Evolutionary conservation across 2,329 filamentous ascomycete genomes (phyloP).

Genomic region (Neoarthrinium moseri): DNA sequence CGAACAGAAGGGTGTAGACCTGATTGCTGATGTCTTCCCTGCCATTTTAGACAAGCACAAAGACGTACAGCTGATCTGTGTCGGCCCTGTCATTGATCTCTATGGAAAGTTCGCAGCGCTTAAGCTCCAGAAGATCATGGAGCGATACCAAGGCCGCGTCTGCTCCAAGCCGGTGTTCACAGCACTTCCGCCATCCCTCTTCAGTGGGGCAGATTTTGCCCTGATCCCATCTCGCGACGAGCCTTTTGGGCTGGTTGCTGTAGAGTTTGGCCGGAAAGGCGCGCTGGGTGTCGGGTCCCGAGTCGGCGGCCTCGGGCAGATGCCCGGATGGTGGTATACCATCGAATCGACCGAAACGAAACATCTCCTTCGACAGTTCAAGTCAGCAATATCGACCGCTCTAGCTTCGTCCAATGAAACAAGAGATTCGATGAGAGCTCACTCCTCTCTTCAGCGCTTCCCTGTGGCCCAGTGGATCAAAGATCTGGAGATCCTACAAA

Average conservation of each 20-base stretch:
- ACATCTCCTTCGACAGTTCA: conserved; percentile 65
- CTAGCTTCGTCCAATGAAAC: conserved; percentile 55
- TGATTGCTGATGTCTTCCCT: conserved; percentile 68
- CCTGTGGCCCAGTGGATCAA: conserved; percentile 67
- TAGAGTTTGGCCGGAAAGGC: conserved; percentile 68
- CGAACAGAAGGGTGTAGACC: conserved; percentile 67
- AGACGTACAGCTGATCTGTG: conserved; percentile 59
- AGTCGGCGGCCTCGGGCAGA: conserved; percentile 66
- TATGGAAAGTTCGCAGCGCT: conserved; percentile 67
- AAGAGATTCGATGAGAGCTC: conserved; percentile 62
- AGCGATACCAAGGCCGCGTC: conserved; percentile 63
- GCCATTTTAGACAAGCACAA: conserved; percentile 58
- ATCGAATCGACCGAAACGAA: conserved; percentile 63
- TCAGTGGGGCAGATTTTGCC: conserved; percentile 66
- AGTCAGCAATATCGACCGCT: conserved; percentile 60
- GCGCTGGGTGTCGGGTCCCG: conserved; percentile 65
- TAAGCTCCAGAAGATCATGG: conserved; percentile 64
- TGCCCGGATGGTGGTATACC: conserved; percentile 72
- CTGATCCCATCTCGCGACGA: conserved; percentile 68
- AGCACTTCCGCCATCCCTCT: conserved; percentile 64
- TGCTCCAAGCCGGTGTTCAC: conserved; percentile 70
- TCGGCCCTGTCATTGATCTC: conserved; percentile 66
- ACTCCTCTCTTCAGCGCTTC: conserved; percentile 64
- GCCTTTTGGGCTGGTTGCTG: conserved; percentile 67
- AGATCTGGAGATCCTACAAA: conserved; percentile 61